Base-by-base conservation (phyloP, 129 eudicot genomes). In the Artemisia annua region DNA sequence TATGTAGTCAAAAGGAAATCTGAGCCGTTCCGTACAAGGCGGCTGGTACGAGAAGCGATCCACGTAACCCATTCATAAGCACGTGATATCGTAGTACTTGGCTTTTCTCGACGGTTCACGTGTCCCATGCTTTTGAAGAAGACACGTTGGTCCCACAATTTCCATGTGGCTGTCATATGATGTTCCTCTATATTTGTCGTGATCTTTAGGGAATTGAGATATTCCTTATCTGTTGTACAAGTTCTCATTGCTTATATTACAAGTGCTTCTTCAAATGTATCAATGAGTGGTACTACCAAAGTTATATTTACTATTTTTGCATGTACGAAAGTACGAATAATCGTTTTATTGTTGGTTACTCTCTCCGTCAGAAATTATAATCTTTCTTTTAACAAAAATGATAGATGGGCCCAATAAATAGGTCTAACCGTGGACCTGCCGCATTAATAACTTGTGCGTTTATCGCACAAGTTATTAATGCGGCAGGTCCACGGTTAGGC, bases 101-200 rank as follows among this genome's bases (percentile, higher is more conserved):
- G 75, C 66, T 62, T 50, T 77, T 77, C 76, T 69, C 76, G 48
- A 70, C 76, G 81, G 81, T 69, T 61, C 81, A 70, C 76, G 81
- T 77, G 76, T 77, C 81, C 55, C 76, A 15, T 22, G 57, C 76
- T 62, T 60, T 20, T 66, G 56, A 52, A 18, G 78, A 16, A 53
- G 72, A 74, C 63, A 64, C 53, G 79, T 53, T 10, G 81, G 81
- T 19, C 76, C 81, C 55, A 57, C 63, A 56, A 5, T 3, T 3
- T 70, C 64, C 60, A 77, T 58, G 66, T 77, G 81, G 71, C 76
- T 12, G 14, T 30, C 64, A 12, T 3, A 24, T 11, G 4, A 11
- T 24, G 0, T 19, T 15, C 6, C 50, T 64, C 72, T 62, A 50
- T 64, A 69, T 50, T 69, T 77, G 75, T 77, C 81, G 46, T 69